A percentile compares a stretch with the other conserved stretches of the same genome.
Conservation (phyloP, 163 green algal genomes). For the Scenedesmus sp. region DNA sequence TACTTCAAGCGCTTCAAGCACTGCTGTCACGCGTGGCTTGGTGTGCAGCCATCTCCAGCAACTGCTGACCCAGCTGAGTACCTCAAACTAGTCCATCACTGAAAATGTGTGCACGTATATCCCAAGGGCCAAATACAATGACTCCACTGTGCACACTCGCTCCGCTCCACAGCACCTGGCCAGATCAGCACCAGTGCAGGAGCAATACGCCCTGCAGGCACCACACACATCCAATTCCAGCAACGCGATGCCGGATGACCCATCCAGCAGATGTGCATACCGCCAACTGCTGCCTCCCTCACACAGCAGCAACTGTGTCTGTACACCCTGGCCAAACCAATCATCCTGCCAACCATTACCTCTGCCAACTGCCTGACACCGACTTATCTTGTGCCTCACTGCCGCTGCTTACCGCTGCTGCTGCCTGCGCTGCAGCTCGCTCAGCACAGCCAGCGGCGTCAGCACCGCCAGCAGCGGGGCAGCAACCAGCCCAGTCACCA, state of each 20-base stretch:
- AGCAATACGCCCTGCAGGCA: neutral
- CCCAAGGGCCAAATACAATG: neutral
- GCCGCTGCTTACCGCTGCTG: neutral
- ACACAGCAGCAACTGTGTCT: neutral
- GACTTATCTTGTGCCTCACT: neutral
- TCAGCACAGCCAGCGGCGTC: constrained; percentile 29
- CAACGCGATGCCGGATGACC: neutral
- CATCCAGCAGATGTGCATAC: neutral
- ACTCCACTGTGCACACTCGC: neutral
- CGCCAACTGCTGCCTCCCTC: neutral
- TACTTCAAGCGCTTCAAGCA: no score
- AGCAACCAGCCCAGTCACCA: constrained; percentile 41
- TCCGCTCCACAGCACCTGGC: neutral
- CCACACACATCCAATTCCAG: neutral
- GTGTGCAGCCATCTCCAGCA: neutral
- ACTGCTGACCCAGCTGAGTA: neutral
- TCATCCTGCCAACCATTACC: no score
- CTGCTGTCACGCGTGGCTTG: no score
- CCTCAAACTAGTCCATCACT: neutral
- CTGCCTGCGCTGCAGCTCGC: constrained; percentile 44
- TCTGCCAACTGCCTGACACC: neutral
- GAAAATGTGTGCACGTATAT: neutral
- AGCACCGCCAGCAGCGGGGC: constrained; percentile 45
- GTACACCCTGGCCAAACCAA: neutral
- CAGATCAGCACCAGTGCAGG: neutral